Conservation (phyloP, 768 basidiomycete species). For the Chalciporus sphaerocephalus region DNA sequence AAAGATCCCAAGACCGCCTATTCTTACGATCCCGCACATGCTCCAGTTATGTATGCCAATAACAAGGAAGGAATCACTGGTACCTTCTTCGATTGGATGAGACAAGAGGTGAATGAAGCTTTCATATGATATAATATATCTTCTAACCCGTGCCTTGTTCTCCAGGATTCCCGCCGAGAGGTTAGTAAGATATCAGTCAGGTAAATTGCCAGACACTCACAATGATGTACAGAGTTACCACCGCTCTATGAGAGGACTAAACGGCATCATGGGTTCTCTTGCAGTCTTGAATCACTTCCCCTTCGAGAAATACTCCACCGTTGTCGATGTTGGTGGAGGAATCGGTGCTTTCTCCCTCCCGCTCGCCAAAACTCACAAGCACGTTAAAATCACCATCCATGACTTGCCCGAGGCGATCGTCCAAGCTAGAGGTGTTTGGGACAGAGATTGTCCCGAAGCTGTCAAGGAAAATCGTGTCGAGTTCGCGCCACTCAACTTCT, state of each 20-base stretch:
- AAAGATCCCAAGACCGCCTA: constrained; percentile 18
- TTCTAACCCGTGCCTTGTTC: too few species aligned
- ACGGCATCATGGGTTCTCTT: constrained; percentile 22
- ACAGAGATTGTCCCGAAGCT: constrained; percentile 21
- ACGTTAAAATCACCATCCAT: constrained; percentile 32
- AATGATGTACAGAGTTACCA: constrained; percentile 18
- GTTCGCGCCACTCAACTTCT: constrained; percentile 30
- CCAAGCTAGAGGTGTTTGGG: constrained; percentile 22
- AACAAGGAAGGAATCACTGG: constrained; percentile 7
- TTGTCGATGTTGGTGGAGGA: constrained; percentile 36
- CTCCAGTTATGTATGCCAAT: constrained; percentile 20
- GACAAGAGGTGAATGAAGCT: constrained; percentile 4
- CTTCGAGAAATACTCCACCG: constrained; percentile 25
- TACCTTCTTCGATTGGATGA: too few species aligned
- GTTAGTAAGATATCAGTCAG: constrained; percentile 10
- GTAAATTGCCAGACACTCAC: neutral
- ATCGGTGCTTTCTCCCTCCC: constrained; percentile 31
- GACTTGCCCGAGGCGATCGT: constrained; percentile 27
- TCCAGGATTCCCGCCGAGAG: constrained; percentile 19
- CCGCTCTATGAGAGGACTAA: constrained; percentile 22
- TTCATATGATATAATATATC: too few species aligned
- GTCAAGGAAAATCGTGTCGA: constrained; percentile 23
- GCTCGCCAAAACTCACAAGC: constrained; percentile 25
- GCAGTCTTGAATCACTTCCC: constrained; percentile 30
- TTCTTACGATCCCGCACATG: constrained; percentile 19